Base-by-base conservation (phyloP, 495 filamentous ascomycete species). In the Tuber magnatum region DNA sequence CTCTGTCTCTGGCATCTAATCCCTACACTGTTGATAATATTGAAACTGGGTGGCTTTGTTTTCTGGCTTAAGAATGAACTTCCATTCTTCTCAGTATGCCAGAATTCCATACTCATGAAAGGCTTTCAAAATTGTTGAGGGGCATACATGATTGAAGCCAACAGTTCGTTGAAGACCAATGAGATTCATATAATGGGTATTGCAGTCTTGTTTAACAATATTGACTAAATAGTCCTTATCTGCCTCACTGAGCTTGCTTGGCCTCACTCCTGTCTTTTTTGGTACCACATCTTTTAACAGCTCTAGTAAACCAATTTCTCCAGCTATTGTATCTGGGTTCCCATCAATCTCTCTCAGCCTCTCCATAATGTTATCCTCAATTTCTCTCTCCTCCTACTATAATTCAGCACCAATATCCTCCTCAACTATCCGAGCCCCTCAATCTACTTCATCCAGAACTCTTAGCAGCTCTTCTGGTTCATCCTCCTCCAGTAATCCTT, bases 141-240 rank as follows among this genome's bases (percentile, higher is more conserved):
- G n/a, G n/a, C n/a, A n/a, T n/a, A n/a, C n/a, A n/a, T n/a, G n/a
- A n/a, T n/a, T n/a, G n/a, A 41, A 41, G 3, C 40, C 40, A 41
- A 8, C 40, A 41, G 40, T 41, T 41, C 40, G 3, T 41, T 41
- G 40, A 41, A 41, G 3, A 41, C 8, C 40, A 41, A 41, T 41
- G 8, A 41, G 40, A 8, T 41, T 41, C 40, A 41, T 41, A 41
- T 41, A 8, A 8, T 3, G 40, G 40, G 40, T 41, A 41, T 41
- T 41, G 3, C 40, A 41, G 43, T 68, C 46, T 10, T 12, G 9
- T 65, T 71, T 69, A 1, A 76, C 69, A 1, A 72, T 32, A 24
- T 0, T 41, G 10, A 72, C 24, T 12, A 76, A 18, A 9, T 72
- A 71, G 68, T 76, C 28, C 16, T 75, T 72, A 68, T 75, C 51